Evolutionary conservation across 1,139 yeast species (phyloP), one percentile per base, ranked within the genome.

Genomic region (Saccharomyces pastorianus): DNA sequence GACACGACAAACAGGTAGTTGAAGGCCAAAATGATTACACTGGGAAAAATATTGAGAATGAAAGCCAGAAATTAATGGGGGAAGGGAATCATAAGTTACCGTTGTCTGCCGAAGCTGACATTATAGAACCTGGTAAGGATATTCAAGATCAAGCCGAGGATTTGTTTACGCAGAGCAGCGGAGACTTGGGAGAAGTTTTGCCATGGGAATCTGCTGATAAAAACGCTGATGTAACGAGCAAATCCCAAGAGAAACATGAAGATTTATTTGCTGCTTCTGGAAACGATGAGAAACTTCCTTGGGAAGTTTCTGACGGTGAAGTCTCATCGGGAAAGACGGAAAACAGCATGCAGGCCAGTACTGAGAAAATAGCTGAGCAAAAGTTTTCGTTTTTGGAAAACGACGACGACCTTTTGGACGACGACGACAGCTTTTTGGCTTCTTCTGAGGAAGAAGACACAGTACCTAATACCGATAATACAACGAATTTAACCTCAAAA

Each of bases 381-480:
- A 65, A 64, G 47, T 65, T 65, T 47, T 64, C 67, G 0, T 66
- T 66, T 50, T 49, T 64, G 41, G 64, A 65, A 13, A 61, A 64
- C n/a, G 69, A 65, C 44, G 67, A 66, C 44, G 67, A 63, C 46
- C 55, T 65, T 2, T 56, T 67, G 27, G 67, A 61, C 50, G 71
- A 66, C 31, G 64, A 64, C 42, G 70, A 62, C 42, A 64, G 69
- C 51, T 60, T 62, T 38, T 54, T 65, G 38, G 65, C 59, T 11
- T 63, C 68, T 11, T 70, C 66, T 38, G 65, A 61, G 7, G 47
- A 50, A 25, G 41, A 25, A 14, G 31, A 38, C 6, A 20, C 48
- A 9, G 9, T n/a, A 23, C 23, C 38, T 5, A 28, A 31, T 17
- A 38, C 3, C 31, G 50, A 31, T 28, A 20, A 47, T 50, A 28